Base-by-base conservation (phyloP, 169 alveolate genomes). In the Eimeria nieschulzi region DNA sequence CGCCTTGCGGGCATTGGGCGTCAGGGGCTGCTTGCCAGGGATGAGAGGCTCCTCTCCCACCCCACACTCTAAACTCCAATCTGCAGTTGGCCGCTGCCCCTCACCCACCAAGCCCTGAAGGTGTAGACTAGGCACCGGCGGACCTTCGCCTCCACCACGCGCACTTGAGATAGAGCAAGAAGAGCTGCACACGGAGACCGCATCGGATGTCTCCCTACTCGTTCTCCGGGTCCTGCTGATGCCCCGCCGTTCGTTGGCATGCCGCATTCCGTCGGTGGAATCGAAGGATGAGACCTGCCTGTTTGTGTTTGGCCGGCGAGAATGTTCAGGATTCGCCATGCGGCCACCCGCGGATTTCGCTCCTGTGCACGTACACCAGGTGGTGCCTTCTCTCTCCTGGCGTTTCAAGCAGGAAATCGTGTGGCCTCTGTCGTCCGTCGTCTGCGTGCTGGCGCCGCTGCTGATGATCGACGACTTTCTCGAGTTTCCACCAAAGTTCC, bases 341-440 rank as follows among this genome's bases (percentile, higher is more conserved):
- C 68, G 68, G 68, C 15, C 2, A 19, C 68, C 68, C 68, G n/a
- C 68, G 5, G 68, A 12, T 19, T 59, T 59, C 21, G 21, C 33
- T 17, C 75, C 26, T 0, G 39, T 66, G 75, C 75, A 66, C 46
- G 75, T 66, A 66, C 75, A 66, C 75, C 75, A 66, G 21, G 75
- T n/a, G 75, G 39, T 66, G 75, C 75, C 75, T 21, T 66, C 75
- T 21, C 75, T 66, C 21, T 66, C 75, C 26, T 66, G 75, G 13
- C 75, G n/a, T n/a, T 66, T 66, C 33, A 66, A 66, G 21, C 75
- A 66, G 13, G 75, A 66, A 25, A 59, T 19, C 1, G 68, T 59
- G 68, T 59, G 68, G 5, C 68, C 68, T 59, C n/a, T 19, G 23
- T 59, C 68, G 5, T 59, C 15, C 15, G n/a, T 19, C 23, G 15